These are phyloP conservation scores for Kazachstania taianensis DNA, from an alignment of 805 yeast species.

Conservation along the genomic window DNA sequence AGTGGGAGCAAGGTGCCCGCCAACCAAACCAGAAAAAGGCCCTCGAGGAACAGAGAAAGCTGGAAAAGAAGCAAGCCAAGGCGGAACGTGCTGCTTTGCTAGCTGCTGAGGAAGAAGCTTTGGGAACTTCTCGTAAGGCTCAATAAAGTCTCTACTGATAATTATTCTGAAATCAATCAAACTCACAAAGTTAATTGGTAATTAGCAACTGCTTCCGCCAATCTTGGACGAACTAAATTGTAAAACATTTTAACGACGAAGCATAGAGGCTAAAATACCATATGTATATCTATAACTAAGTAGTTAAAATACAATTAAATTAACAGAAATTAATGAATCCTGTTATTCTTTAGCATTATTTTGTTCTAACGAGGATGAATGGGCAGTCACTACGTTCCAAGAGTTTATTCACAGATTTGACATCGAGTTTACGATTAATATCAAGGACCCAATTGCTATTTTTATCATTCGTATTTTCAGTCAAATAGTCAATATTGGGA, in stretches of 20 bases:
- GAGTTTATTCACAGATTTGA: conserved; percentile 2
- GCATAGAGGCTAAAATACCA: too few species aligned
- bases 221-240: too few species aligned
- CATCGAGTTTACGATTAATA: conserved; percentile 2
- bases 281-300: too few species aligned
- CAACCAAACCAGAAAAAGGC: conserved; percentile 14
- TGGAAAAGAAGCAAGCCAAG: conserved; percentile 15
- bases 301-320: too few species aligned
- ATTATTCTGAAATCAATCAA: not conserved
- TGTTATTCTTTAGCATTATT: not conserved
- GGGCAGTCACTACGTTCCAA: conserved; percentile 4
- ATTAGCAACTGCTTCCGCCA: too few species aligned
- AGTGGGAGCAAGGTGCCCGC: conserved; percentile 21
- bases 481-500: conserved; percentile 15
- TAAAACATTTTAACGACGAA: too few species aligned
- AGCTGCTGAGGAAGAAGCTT: conserved; percentile 19
- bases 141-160: conserved; percentile 1
- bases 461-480: not conserved
- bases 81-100: conserved; percentile 20
- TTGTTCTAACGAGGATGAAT: not conserved
- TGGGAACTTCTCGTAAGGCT: not conserved
- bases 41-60: conserved; percentile 13
- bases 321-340: not conserved
- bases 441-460: conserved; percentile 5
- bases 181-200: too few species aligned